These are phyloP conservation scores for Botryotinia calthae DNA, from an alignment of 2,329 filamentous ascomycete genomes.

Conservation along the genomic window DNA sequence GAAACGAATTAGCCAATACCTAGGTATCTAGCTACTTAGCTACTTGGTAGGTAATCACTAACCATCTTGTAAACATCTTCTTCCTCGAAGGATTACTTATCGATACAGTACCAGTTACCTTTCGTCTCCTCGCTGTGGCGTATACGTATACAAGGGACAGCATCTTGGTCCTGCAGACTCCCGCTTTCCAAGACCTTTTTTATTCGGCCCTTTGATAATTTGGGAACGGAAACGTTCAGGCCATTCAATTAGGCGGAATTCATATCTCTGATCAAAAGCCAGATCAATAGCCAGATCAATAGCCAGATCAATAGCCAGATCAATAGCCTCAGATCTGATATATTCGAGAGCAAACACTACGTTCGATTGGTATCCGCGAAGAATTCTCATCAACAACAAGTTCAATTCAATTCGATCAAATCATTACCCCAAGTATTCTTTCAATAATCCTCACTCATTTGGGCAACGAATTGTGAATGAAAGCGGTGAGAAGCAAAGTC, in stretches of 20 bases:
- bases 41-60: neutral
- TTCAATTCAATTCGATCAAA: neutral
- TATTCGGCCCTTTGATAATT: neutral
- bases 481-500: neutral
- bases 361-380: neutral
- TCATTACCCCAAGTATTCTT: neutral
- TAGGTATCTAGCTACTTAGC: neutral
- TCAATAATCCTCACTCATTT: neutral
- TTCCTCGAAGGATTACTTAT: neutral
- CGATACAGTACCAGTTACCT: neutral
- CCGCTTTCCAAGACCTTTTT: neutral
- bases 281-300: neutral
- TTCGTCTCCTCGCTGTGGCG: neutral
- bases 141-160: neutral
- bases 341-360: neutral
- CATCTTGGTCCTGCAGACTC: neutral
- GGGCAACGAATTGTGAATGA: neutral
- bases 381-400: neutral
- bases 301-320: slow-evolving; percentile 4
- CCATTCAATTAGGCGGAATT: neutral
- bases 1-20: neutral
- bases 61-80: neutral
- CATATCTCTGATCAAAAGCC: neutral
- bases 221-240: neutral
- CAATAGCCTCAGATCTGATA: neutral